phyloP scores from a whole-genome alignment of 192 early-diverging fungal genomes.

The Entrophospora sp. region DNA sequence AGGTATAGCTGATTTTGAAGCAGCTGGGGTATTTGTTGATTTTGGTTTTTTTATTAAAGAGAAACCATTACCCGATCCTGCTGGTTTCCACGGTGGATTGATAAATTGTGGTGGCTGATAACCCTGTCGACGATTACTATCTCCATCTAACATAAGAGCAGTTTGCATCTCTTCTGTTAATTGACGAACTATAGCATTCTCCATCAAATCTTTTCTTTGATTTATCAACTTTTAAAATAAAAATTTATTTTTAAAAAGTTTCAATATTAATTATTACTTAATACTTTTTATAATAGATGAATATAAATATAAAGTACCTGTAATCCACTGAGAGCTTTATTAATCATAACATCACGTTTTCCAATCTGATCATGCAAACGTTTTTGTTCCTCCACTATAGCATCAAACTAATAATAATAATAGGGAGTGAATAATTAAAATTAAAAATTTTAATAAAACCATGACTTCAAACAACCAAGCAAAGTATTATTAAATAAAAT shows the following conservation, averaged over 20 bases:
- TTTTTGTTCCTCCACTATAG: slow-evolving; percentile 12
- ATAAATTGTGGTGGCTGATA: slow-evolving; percentile 16
- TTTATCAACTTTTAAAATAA: background rate
- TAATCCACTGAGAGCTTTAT: background rate
- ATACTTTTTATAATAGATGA: no score
- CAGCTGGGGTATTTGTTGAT: no score
- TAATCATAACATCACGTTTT: slow-evolving; percentile 5
- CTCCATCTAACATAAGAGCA: background rate
- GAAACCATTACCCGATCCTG: no score
- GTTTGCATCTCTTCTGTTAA: slow-evolving; percentile 17
- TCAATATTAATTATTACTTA: background rate
- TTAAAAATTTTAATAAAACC: background rate
- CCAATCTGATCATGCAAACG: slow-evolving; percentile 10
- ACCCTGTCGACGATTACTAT: background rate
- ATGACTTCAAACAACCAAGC: background rate
- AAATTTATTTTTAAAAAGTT: background rate
- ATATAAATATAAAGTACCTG: background rate
- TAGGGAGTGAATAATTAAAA: no score
- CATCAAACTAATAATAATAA: background rate
- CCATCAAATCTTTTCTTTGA: slow-evolving; percentile 18
- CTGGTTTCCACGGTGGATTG: slow-evolving; percentile 21
- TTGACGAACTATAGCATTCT: slow-evolving; percentile 8
- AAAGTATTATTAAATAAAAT: background rate
- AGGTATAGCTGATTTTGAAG: no score
- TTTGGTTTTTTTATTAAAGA: no score